A percentile compares a stretch with the other conserved stretches of the same genome.
Conservation (phyloP, 805 yeast genomes). For the Yamadazyma akitaensis region DNA sequence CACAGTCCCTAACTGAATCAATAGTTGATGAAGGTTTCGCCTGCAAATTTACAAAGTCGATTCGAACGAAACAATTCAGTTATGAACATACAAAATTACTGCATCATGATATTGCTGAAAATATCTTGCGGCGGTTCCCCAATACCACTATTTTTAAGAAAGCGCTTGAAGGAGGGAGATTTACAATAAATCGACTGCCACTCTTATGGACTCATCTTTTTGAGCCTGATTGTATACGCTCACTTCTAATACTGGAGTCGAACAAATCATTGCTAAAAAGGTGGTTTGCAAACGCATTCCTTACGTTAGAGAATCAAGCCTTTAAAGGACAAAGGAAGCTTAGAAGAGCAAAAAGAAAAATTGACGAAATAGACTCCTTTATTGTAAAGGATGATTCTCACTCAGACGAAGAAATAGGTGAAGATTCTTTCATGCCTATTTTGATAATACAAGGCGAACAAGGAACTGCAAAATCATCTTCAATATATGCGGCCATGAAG, state of each 20-base stretch:
- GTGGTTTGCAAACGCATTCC: conserved; percentile 44
- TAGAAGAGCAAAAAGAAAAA: conserved; percentile 20
- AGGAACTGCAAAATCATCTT: conserved; percentile 77
- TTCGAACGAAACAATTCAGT: background rate
- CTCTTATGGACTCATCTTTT: conserved; percentile 43
- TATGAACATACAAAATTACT: background rate
- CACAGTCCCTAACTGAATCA: background rate
- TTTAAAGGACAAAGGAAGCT: conserved; percentile 32
- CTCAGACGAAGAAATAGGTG: conserved; percentile 26
- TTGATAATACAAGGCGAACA: conserved; percentile 65
- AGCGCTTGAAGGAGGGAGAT: background rate
- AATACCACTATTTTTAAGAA: background rate
- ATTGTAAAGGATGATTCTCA: conserved; percentile 31
- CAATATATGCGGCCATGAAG: conserved; percentile 64
- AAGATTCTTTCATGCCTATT: conserved; percentile 53
- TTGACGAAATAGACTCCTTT: conserved; percentile 26
- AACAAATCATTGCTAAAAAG: conserved; percentile 22
- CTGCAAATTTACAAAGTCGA: background rate
- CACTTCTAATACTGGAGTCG: conserved; percentile 30
- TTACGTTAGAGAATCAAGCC: conserved; percentile 26
- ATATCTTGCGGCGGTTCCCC: background rate
- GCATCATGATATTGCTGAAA: background rate
- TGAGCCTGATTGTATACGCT: conserved; percentile 32
- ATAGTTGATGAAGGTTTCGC: background rate
- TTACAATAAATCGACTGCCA: background rate